phyloP scores from a whole-genome alignment of 2,329 filamentous ascomycete species.

The Cyphellophora europaea region DNA sequence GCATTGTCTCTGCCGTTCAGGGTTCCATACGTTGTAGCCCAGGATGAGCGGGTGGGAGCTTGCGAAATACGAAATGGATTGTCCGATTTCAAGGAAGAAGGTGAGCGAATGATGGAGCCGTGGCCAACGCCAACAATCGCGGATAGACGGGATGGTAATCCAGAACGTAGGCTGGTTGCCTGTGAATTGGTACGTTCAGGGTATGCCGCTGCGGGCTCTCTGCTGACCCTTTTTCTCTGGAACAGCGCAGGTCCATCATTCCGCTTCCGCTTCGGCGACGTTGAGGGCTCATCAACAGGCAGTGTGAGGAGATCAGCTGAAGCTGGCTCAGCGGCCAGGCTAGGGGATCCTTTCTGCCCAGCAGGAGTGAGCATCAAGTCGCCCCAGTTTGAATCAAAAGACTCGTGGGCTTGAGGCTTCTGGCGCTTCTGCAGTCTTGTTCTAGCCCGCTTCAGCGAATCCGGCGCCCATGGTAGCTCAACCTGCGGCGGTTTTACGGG shows the following conservation, averaged over 20 bases:
- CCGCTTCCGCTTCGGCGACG: too few relatives aligned
- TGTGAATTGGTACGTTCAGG: too few relatives aligned
- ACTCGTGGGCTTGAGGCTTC: neutral
- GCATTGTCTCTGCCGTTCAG: too few relatives aligned
- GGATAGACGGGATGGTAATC: neutral
- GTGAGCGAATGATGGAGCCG: neutral
- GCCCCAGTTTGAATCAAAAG: constrained; percentile 1
- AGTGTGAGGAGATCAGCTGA: too few relatives aligned
- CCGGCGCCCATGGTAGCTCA: constrained; percentile 11
- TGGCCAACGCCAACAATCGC: neutral
- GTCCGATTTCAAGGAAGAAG: neutral
- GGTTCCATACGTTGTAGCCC: neutral
- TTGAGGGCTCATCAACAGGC: too few relatives aligned
- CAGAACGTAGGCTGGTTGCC: neutral
- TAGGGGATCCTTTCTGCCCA: neutral
- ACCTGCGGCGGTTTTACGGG: constrained; percentile 4
- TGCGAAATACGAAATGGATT: neutral
- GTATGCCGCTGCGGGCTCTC: too few relatives aligned
- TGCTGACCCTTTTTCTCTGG: too few relatives aligned
- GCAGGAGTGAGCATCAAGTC: neutral
- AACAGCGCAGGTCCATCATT: too few relatives aligned
- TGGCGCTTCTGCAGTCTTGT: constrained; percentile 3
- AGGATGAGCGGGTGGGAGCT: neutral
- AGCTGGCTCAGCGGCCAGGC: too few relatives aligned
- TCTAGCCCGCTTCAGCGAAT: constrained; percentile 7